phyloP scores from a whole-genome alignment of 2,329 filamentous ascomycete species.

The Calonectria pteridis region DNA sequence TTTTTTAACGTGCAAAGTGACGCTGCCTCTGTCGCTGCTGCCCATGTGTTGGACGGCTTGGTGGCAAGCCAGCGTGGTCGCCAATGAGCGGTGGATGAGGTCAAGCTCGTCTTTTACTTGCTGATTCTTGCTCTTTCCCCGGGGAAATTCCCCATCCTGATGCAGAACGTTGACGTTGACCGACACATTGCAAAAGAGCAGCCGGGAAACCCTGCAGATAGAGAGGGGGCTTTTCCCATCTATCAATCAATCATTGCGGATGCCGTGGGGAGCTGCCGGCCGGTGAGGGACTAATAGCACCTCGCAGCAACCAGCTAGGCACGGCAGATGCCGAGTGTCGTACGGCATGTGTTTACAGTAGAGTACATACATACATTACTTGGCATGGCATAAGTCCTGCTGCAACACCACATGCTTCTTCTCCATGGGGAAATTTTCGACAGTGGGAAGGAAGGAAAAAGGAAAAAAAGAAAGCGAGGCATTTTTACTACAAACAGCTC shows the following conservation, averaged over 20 bases:
- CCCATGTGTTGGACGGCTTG: background rate
- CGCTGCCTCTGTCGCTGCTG: background rate
- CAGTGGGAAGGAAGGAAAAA: background rate
- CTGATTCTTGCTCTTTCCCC: background rate
- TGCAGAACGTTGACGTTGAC: constrained; percentile 2
- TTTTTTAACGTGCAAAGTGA: background rate
- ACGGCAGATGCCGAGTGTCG: constrained; percentile 4
- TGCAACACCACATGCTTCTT: background rate
- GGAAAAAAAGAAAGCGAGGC: background rate
- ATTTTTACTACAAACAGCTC: background rate
- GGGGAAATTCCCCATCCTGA: background rate
- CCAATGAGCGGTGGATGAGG: background rate
- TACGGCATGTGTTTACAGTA: background rate
- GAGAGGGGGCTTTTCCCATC: background rate
- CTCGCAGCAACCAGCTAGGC: constrained; percentile 1
- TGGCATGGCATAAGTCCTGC: background rate
- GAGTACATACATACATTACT: background rate
- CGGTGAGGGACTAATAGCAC: background rate
- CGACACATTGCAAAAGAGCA: constrained; percentile 7
- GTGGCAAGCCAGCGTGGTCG: background rate
- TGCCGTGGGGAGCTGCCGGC: background rate
- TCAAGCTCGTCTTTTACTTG: background rate
- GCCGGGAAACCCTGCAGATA: background rate
- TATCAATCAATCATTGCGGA: background rate
- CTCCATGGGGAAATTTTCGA: background rate